These are phyloP conservation scores for Sporisorium graminicola DNA, from an alignment of 1,284 basidiomycete species.

Conservation along the genomic window DNA sequence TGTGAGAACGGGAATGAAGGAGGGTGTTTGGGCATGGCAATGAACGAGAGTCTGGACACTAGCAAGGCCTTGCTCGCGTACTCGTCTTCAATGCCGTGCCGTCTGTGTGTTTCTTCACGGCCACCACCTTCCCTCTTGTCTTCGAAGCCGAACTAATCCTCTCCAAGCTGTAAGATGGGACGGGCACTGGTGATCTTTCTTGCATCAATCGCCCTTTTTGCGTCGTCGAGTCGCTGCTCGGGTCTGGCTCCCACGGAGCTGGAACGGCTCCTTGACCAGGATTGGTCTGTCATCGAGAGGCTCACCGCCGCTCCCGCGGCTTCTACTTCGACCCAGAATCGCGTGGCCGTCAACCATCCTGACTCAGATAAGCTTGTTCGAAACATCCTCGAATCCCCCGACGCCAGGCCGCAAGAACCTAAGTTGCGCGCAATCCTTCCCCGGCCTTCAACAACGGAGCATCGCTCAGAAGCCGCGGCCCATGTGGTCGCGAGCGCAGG, in stretches of 20 bases:
- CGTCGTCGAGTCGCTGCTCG: neutral
- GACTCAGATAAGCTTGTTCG: neutral
- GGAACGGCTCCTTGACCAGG: conserved; percentile 2
- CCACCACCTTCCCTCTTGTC: neutral
- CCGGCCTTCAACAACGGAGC: neutral
- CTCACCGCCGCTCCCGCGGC: neutral
- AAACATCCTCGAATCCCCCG: neutral
- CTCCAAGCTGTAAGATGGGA: neutral
- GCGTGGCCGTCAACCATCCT: neutral
- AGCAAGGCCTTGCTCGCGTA: no score
- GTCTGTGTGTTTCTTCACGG: neutral
- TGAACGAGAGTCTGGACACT: no score
- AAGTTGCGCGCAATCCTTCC: neutral
- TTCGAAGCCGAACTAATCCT: neutral
- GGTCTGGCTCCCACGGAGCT: neutral
- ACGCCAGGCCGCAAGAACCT: neutral
- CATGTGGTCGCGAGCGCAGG: neutral
- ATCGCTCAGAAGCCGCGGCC: neutral
- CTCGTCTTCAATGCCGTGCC: no score
- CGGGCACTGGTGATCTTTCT: neutral
- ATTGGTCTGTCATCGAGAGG: conserved; percentile 8
- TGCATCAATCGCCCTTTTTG: neutral
- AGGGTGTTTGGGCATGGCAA: neutral
- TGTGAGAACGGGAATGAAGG: neutral
- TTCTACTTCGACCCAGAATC: neutral